Conservation (phyloP, 1,139 yeast genomes). For the Geotrichum australiense region DNA sequence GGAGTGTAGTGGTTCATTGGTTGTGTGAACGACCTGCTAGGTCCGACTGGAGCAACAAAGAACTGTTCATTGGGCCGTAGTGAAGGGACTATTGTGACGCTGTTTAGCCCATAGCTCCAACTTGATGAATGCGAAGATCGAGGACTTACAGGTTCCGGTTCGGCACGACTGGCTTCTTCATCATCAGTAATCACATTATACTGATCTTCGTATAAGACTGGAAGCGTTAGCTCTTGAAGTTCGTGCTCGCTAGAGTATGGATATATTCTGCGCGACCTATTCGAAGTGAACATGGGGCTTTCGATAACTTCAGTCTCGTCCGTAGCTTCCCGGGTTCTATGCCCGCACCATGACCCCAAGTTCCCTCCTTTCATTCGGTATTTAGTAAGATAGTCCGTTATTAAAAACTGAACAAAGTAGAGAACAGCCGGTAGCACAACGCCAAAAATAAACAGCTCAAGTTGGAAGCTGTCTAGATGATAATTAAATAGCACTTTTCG, state of each 20-base stretch:
- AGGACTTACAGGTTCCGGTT: neutral
- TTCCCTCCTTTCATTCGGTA: conserved; percentile 8
- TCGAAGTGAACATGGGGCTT: conserved; percentile 1
- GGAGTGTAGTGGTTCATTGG: too few species aligned
- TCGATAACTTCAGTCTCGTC: neutral
- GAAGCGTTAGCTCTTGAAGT: conserved; percentile 11
- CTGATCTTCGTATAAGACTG: conserved; percentile 1
- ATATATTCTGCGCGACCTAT: neutral
- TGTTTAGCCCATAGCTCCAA: too few species aligned
- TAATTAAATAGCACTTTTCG: conserved; percentile 14
- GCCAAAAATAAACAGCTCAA: conserved; percentile 3
- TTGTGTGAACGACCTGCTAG: too few species aligned
- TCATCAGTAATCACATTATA: neutral
- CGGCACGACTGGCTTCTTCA: neutral
- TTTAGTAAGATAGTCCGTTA: conserved; percentile 13
- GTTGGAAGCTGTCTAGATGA: neutral
- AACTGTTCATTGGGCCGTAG: too few species aligned
- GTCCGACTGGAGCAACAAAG: too few species aligned
- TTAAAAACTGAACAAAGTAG: conserved; percentile 9
- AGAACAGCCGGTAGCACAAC: conserved; percentile 14
- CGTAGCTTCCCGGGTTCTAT: neutral
- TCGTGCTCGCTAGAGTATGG: conserved; percentile 5
- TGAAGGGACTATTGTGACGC: too few species aligned
- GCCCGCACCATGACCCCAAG: neutral
- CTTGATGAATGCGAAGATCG: too few species aligned